Percentiles rank a stretch among this genome's conserved stretches.
These are phyloP conservation scores for Podaxis sp. DNA, from an alignment of 768 basidiomycete genomes.

Conservation along the genomic window DNA sequence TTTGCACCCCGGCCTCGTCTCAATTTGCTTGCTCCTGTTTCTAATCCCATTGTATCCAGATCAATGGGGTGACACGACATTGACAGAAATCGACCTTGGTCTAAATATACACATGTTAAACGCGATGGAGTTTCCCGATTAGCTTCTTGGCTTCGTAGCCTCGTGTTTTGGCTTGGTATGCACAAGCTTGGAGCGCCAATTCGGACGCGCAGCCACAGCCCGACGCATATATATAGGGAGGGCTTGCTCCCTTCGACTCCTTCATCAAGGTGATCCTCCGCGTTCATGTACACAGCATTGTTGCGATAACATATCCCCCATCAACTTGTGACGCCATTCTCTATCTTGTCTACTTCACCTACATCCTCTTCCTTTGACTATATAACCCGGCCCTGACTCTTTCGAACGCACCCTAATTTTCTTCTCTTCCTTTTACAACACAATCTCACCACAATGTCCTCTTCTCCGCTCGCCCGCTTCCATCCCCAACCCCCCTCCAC, in stretches of 20 bases:
- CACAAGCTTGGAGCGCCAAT: not conserved
- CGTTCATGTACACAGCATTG: too few relatives aligned
- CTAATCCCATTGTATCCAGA: not conserved
- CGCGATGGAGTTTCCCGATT: not conserved
- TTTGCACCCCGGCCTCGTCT: not conserved
- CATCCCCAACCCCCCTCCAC: not conserved
- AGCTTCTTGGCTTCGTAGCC: not conserved
- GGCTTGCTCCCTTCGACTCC: not conserved
- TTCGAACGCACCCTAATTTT: not conserved
- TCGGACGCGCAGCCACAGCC: not conserved
- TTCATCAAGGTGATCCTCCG: too few relatives aligned
- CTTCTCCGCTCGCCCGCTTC: not conserved
- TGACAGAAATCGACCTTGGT: not conserved
- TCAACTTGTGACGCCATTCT: too few relatives aligned
- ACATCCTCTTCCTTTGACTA: too few relatives aligned
- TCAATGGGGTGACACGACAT: not conserved
- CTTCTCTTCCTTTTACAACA: not conserved
- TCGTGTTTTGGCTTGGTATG: not conserved
- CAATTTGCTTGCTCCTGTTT: not conserved
- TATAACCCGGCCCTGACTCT: not conserved
- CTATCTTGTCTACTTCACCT: too few relatives aligned
- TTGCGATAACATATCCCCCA: too few relatives aligned
- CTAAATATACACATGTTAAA: not conserved
- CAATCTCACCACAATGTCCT: not conserved
- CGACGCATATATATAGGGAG: not conserved